These are phyloP conservation scores for Achaetomiella virescens DNA, from an alignment of 495 filamentous ascomycete genomes.

Conservation along the genomic window DNA sequence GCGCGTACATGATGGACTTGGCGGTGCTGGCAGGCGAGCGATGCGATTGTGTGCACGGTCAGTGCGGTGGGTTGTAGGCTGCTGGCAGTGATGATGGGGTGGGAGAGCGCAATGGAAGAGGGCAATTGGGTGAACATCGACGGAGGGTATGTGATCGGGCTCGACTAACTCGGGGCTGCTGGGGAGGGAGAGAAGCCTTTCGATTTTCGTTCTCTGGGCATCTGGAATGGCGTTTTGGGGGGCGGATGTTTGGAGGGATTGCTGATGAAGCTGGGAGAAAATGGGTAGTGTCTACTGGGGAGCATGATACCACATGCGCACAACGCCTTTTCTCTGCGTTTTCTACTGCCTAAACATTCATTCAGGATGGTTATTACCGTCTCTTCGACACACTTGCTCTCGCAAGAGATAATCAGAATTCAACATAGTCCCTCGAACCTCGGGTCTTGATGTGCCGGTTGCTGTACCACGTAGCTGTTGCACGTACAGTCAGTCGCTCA, in stretches of 20 bases:
- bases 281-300: not conserved
- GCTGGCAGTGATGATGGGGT: conserved; percentile 73
- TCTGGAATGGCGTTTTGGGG: conserved; percentile 7
- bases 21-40: conserved; percentile 57
- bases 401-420: not conserved
- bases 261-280: not conserved
- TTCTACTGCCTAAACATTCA: not conserved
- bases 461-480: too few species aligned
- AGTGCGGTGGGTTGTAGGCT: conserved; percentile 60
- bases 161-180: conserved; percentile 23
- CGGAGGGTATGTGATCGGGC: conserved; percentile 50
- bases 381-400: not conserved
- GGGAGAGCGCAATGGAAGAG: conserved; percentile 55
- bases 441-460: too few species aligned
- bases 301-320: conserved; percentile 15
- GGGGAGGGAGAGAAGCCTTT: not conserved
- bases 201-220: not conserved
- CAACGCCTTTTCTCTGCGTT: not conserved
- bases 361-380: not conserved
- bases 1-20: conserved; percentile 67
- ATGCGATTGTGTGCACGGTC: conserved; percentile 60
- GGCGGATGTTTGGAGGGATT: not conserved
- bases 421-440: too few species aligned
- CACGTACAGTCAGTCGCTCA: too few species aligned
- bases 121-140: conserved; percentile 68